Evolutionary conservation across 345 rosid genomes (phyloP).

Genomic region (Hevea brasiliensis): DNA sequence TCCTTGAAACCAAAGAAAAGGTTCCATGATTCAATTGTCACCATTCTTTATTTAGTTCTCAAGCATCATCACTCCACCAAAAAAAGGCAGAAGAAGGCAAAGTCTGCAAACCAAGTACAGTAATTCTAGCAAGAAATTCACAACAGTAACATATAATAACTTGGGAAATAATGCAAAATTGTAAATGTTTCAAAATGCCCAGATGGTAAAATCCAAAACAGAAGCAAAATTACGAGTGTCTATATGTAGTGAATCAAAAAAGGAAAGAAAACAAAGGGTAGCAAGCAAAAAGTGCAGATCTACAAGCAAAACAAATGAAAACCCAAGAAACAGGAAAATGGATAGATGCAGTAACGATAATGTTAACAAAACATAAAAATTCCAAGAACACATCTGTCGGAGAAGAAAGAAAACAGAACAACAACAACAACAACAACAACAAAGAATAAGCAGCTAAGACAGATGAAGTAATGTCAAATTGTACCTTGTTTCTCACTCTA

Average conservation of each 20-base stretch:
- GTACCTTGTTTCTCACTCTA: background rate
- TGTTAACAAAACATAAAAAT: background rate
- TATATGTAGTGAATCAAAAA: background rate
- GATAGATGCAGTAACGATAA: background rate
- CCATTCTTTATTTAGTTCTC: constrained; percentile 5
- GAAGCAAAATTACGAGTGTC: background rate
- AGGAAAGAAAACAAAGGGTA: background rate
- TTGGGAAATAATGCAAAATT: background rate
- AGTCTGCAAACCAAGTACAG: background rate
- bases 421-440: background rate
- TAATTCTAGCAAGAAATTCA: too few species aligned
- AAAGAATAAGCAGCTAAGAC: background rate
- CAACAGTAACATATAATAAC: too few species aligned
- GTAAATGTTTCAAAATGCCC: background rate
- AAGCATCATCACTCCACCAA: background rate
- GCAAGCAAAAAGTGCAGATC: background rate
- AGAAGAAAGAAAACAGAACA: background rate
- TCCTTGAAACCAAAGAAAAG: constrained; percentile 39
- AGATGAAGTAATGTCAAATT: background rate
- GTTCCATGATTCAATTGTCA: constrained; percentile 10
- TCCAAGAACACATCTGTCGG: constrained; percentile 2
- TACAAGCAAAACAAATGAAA: background rate
- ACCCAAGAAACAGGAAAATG: background rate
- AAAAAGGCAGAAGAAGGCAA: background rate
- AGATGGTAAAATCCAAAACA: background rate